Percentiles rank a stretch among this genome's conserved stretches.
These are phyloP conservation scores for Ceratocystis cacaofunesta DNA, from an alignment of 2,329 filamentous ascomycete species.

Conservation along the genomic window DNA sequence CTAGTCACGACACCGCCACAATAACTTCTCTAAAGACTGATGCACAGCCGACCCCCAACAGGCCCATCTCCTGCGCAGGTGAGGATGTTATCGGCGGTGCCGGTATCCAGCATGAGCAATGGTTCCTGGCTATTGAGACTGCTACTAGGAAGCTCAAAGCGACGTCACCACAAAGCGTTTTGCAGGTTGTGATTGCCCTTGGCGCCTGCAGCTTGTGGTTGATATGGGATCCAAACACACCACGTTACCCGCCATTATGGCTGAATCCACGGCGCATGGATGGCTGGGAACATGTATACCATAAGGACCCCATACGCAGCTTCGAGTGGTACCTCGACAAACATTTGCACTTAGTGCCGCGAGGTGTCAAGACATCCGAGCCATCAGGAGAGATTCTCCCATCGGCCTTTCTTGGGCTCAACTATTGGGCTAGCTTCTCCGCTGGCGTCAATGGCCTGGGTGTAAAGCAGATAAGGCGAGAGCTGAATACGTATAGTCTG, in stretches of 20 bases:
- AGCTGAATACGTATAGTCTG: neutral
- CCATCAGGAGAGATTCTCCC: constrained; percentile 1
- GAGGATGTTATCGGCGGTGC: neutral
- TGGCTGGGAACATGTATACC: neutral
- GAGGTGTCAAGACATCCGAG: neutral
- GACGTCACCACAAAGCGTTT: neutral
- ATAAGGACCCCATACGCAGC: neutral
- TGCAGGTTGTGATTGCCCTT: neutral
- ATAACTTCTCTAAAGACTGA: neutral
- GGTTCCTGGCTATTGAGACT: neutral
- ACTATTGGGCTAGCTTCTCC: neutral
- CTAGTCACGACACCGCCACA: neutral
- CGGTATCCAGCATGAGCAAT: neutral
- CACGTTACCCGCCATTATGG: neutral
- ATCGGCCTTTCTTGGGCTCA: neutral
- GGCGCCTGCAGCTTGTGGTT: constrained; percentile 2
- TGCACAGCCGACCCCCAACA: neutral
- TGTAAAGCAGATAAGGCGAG: neutral
- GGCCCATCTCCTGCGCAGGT: neutral
- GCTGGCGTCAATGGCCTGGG: neutral
- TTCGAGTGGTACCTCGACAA: constrained; percentile 3
- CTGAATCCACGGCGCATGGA: neutral
- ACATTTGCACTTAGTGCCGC: neutral
- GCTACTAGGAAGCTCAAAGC: neutral
- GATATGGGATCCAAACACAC: neutral